These are phyloP conservation scores for Sarocladium oryzae DNA, from an alignment of 2,329 filamentous ascomycete species.

Conservation along the genomic window DNA sequence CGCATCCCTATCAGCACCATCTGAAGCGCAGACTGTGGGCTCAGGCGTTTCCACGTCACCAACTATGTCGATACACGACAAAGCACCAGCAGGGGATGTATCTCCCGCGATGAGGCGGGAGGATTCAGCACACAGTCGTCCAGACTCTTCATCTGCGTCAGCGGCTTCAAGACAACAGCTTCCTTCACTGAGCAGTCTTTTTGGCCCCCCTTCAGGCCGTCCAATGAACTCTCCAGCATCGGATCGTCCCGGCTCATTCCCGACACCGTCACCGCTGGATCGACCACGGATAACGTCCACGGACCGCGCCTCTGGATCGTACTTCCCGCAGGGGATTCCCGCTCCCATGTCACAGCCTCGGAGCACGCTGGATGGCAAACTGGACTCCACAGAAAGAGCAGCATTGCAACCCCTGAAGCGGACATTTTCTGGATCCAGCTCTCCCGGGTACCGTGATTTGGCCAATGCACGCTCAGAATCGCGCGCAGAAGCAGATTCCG, in stretches of 20 bases:
- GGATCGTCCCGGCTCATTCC: slow-evolving; percentile 37
- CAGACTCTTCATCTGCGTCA: slow-evolving; percentile 22
- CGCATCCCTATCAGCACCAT: slow-evolving; percentile 35
- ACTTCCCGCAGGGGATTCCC: slow-evolving; percentile 34
- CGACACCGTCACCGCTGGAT: slow-evolving; percentile 41
- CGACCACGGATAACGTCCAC: slow-evolving; percentile 35
- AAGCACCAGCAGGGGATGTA: slow-evolving; percentile 36
- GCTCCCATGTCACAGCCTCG: slow-evolving; percentile 36
- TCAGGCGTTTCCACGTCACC: slow-evolving; percentile 36
- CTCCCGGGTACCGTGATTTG: slow-evolving; percentile 35
- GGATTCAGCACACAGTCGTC: slow-evolving; percentile 19
- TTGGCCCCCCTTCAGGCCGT: slow-evolving; percentile 41
- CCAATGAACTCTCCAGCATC: slow-evolving; percentile 39
- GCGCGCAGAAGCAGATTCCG: slow-evolving; percentile 28
- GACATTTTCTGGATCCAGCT: slow-evolving; percentile 38
- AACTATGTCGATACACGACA: slow-evolving; percentile 54
- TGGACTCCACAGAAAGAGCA: slow-evolving; percentile 33
- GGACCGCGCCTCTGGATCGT: slow-evolving; percentile 33
- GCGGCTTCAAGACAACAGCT: slow-evolving; percentile 39
- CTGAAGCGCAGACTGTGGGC: slow-evolving; percentile 40
- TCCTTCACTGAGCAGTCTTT: slow-evolving; percentile 51
- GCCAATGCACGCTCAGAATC: slow-evolving; percentile 29
- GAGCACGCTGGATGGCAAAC: slow-evolving; percentile 38
- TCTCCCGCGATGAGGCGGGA: slow-evolving; percentile 14
- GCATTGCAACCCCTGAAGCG: slow-evolving; percentile 19